phyloP scores from a whole-genome alignment of 1,139 yeast genomes.

The Pichia cactophila region DNA sequence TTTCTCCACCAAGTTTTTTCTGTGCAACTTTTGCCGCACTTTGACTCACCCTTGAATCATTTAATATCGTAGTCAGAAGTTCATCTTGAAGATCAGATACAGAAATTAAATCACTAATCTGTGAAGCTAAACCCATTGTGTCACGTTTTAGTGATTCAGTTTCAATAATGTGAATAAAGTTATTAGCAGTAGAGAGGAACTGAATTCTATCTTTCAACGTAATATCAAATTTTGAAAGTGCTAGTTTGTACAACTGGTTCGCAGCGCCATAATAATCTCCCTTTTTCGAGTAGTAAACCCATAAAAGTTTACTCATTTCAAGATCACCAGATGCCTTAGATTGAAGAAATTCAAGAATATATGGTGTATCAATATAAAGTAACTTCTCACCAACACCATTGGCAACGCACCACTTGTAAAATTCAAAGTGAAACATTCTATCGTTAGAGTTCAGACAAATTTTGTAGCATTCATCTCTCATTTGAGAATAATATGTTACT shows the following conservation, averaged over 20 bases:
- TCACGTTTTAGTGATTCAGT: conserved; percentile 72
- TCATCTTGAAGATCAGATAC: conserved; percentile 90
- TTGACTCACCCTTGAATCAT: conserved; percentile 50
- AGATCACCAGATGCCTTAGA: conserved; percentile 62
- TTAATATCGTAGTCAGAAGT: conserved; percentile 48
- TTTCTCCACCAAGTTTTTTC: conserved; percentile 51
- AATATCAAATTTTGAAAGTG: conserved; percentile 67
- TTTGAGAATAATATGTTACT: conserved; percentile 47
- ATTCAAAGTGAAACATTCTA: conserved; percentile 77
- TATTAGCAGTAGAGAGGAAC: conserved; percentile 84
- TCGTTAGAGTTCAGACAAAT: conserved; percentile 71
- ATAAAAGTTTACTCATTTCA: conserved; percentile 71
- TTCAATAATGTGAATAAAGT: conserved; percentile 81
- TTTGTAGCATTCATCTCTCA: conserved; percentile 67
- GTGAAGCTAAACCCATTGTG: conserved; percentile 61
- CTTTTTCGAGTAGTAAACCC: conserved; percentile 84
- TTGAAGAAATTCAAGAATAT: conserved; percentile 66
- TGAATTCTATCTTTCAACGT: conserved; percentile 72
- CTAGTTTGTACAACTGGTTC: conserved; percentile 62
- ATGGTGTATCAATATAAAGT: conserved; percentile 75
- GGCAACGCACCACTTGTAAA: conserved; percentile 86
- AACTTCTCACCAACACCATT: conserved; percentile 74
- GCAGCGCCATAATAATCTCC: conserved; percentile 81
- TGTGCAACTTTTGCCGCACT: conserved; percentile 40
- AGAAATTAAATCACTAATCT: conserved; percentile 74